Evolutionary conservation across 2,329 filamentous ascomycete genomes (phyloP).

Genomic region (Venturia pyrina): DNA sequence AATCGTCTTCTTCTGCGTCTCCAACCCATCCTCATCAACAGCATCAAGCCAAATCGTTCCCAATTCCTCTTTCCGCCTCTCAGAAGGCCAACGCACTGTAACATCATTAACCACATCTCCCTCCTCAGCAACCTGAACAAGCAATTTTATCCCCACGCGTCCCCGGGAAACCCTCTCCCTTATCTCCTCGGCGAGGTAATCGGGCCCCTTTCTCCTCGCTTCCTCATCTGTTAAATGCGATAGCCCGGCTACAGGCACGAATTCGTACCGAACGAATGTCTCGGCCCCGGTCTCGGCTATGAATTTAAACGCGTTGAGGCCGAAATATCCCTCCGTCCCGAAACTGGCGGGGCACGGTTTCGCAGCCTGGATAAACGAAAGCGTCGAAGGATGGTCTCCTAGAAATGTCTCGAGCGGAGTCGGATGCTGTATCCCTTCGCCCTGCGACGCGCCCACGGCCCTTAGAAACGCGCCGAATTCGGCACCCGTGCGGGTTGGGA

Average conservation of each 20-base stretch:
- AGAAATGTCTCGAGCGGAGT: slow-evolving; percentile 33
- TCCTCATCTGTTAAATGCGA: slow-evolving; percentile 30
- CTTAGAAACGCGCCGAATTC: slow-evolving; percentile 42
- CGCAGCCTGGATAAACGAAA: slow-evolving; percentile 37
- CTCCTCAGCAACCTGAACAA: slow-evolving; percentile 40
- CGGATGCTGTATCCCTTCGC: slow-evolving; percentile 15
- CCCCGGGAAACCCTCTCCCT: slow-evolving; percentile 25
- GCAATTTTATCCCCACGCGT: slow-evolving; percentile 36
- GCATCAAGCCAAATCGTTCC: slow-evolving; percentile 38
- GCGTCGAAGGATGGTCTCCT: slow-evolving; percentile 35
- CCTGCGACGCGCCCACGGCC: slow-evolving; percentile 28
- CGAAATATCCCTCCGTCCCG: slow-evolving; percentile 38
- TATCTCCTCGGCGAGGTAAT: slow-evolving; percentile 43
- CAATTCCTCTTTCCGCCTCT: slow-evolving; percentile 40
- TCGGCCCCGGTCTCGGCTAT: slow-evolving; percentile 29
- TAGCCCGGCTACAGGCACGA: slow-evolving; percentile 37
- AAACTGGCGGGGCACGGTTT: slow-evolving; percentile 43
- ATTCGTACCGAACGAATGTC: slow-evolving; percentile 39
- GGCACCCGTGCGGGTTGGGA: slow-evolving; percentile 42
- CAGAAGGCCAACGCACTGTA: slow-evolving; percentile 44
- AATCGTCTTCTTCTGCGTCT: slow-evolving; percentile 43
- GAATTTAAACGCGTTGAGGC: slow-evolving; percentile 41
- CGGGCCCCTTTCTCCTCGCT: slow-evolving; percentile 27
- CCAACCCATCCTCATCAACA: slow-evolving; percentile 31
- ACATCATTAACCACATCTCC: slow-evolving; percentile 39